Evolutionary conservation across 805 yeast species (phyloP), one percentile per base, ranked within the genome.

Genomic region (Wickerhamiella azyma): DNA sequence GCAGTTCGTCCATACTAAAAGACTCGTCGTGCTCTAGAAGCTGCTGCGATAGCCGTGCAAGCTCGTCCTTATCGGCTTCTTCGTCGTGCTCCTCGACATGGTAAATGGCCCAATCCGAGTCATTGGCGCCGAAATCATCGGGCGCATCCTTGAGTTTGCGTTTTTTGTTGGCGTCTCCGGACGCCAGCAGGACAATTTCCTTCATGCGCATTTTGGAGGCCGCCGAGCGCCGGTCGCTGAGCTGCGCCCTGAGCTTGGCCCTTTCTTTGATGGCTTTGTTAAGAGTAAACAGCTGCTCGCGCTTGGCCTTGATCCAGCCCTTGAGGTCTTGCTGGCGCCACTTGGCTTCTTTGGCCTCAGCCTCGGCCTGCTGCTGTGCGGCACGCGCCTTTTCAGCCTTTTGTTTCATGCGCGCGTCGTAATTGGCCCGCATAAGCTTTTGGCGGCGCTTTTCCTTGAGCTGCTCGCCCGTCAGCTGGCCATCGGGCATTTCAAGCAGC

Each of bases 131-230:
- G 63, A 89, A 88, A 0, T 88, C 84, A 63, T 89, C 97, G 55
- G 24, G 7, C 78, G 84, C 85, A 57, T 85, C 95, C 11, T 49
- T 52, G 21, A 37, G 37, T 19, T 46, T 46, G 18, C 60, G 38
- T 57, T 47, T 43, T 52, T 53, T 41, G 54, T 36, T 56, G 47
- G 30, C 26, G 28, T 48, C 62, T n/a, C 60, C 51, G 40, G 79
- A 70, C 0, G 96, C 96, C 50, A 89, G 69, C 10, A 83, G 80
- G 0, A 96, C 94, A 43, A 89, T 78, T 52, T 77, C 80, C 60
- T 83, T 85, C 96, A 89, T 88, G 56, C 97, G 69, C 63, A 79
- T 75, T 64, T 89, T 96, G 1, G 95, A 85, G 24, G 95, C 94
- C 49, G 75, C 76, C 2, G 96, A 86, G 61, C 86, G 86, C 53